These are phyloP conservation scores for Malassezia sympodialis DNA, from an alignment of 1,284 basidiomycete genomes.

Conservation along the genomic window DNA sequence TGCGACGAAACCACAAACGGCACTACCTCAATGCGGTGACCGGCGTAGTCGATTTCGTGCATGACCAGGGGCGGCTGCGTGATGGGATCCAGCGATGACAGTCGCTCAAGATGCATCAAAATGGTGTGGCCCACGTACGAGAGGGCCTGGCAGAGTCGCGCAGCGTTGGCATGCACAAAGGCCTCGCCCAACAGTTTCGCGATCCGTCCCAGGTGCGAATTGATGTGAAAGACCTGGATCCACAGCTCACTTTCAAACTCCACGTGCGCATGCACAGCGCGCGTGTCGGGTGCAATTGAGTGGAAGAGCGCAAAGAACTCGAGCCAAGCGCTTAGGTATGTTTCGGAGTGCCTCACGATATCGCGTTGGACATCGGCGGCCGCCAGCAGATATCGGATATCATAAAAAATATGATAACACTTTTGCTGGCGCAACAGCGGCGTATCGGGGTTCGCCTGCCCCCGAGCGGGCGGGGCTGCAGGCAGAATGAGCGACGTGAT, in stretches of 20 bases:
- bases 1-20: constrained; percentile 48
- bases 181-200: constrained; percentile 42
- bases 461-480: constrained; percentile 21
- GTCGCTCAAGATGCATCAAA: constrained; percentile 24
- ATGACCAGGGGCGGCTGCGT: constrained; percentile 58
- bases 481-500: constrained; percentile 25
- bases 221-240: constrained; percentile 42
- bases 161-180: constrained; percentile 51
- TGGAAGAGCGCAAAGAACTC: constrained; percentile 39
- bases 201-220: constrained; percentile 37
- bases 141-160: constrained; percentile 62
- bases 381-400: constrained; percentile 39
- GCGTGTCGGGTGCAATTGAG: constrained; percentile 34
- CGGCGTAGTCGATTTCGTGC: constrained; percentile 16
- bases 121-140: constrained; percentile 63
- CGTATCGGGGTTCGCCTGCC: constrained; percentile 29
- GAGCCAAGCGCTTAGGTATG: constrained; percentile 26
- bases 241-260: constrained; percentile 46
- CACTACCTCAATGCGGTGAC: constrained; percentile 53
- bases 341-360: constrained; percentile 24
- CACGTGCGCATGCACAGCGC: constrained; percentile 38
- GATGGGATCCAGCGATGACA: constrained; percentile 50
- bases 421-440: constrained; percentile 30
- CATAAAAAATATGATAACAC: constrained; percentile 44
- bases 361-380: constrained; percentile 38